Evolutionary conservation across 1,284 basidiomycete genomes (phyloP), one percentile per base, ranked within the genome.

Genomic region (Malassezia nana): DNA sequence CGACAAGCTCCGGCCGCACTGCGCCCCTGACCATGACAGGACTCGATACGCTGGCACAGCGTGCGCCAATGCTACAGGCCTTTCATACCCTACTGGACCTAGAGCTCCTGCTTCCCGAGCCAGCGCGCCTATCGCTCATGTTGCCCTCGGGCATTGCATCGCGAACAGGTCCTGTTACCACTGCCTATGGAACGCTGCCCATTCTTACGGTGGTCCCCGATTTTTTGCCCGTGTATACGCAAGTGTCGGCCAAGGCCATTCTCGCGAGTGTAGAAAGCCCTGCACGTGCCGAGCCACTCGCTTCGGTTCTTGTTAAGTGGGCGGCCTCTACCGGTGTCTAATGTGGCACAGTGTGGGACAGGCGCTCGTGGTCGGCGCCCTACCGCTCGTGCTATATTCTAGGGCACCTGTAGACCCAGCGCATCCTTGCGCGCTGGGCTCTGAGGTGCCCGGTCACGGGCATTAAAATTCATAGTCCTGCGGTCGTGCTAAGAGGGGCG

Each of bases 91-190:
- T 63, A 15, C 43, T 61, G 13, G 28, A 41, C 6, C 20, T 50
- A 25, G 61, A 63, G 31, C 40, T 63, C 4, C 44, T 63, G 18
- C 49, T 60, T 12, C 59, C 61, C n/a, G 61, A 63, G 50, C 39
- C 49, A 3, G 40, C 50, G 13, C 49, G 55, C 4, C 41, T 46
- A n/a, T 50, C 54, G 15, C 54, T 51, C 25, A 30, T 38, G 20
- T 33, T 56, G 5, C 48, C 54, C n/a, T 31, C 48, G 13, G 49
- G 49, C 29, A 50, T 42, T 15, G 54, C 54, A 5, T 28, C 26
- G 4, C 35, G 54, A 7, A 46, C 54, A 6, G 54, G 54, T 18
- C 16, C 54, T n/a, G 54, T 35, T 15, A 56, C 54, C 22, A 28
- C 42, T 4, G 40, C 54, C 16, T 56, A 56, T 18, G 48, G 42